phyloP scores from a whole-genome alignment of 768 basidiomycete genomes.

The Terana coerulea region DNA sequence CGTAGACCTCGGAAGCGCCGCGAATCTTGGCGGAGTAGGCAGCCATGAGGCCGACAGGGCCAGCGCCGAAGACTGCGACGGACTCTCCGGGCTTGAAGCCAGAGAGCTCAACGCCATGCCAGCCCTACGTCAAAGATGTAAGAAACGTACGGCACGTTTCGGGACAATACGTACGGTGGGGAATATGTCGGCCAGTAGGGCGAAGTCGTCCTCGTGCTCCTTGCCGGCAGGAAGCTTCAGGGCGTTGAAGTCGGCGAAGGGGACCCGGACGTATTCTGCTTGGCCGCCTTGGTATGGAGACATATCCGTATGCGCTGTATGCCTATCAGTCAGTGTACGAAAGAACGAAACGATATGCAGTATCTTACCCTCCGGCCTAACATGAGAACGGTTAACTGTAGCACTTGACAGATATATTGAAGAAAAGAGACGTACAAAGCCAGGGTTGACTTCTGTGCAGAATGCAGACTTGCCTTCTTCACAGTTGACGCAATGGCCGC shows the following conservation, averaged over 20 bases:
- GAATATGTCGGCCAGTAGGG: constrained; percentile 52
- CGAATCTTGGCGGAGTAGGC: constrained; percentile 51
- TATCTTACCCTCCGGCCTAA: constrained; percentile 44
- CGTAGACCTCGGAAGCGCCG: constrained; percentile 50
- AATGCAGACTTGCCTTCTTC: constrained; percentile 50
- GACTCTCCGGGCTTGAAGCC: constrained; percentile 52
- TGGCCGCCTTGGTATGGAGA: constrained; percentile 53
- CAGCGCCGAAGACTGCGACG: constrained; percentile 50
- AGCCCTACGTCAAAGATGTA: constrained; percentile 32
- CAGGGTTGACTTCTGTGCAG: constrained; percentile 55
- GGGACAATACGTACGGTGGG: constrained; percentile 38
- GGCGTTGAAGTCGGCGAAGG: constrained; percentile 55
- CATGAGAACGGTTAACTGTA: neutral
- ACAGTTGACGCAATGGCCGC: constrained; percentile 55
- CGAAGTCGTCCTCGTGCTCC: constrained; percentile 55
- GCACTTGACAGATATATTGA: neutral
- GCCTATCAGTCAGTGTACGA: neutral
- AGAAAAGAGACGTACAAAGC: constrained; percentile 39
- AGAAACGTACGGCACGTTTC: neutral
- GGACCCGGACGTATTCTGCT: constrained; percentile 54
- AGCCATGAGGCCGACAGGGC: constrained; percentile 54
- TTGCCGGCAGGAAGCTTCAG: constrained; percentile 47
- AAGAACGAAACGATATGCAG: neutral
- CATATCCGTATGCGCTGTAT: constrained; percentile 51
- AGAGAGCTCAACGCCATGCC: constrained; percentile 49